Evolutionary conservation across 2,329 filamentous ascomycete species (phyloP).

Genomic region (Penicillium sp.): DNA sequence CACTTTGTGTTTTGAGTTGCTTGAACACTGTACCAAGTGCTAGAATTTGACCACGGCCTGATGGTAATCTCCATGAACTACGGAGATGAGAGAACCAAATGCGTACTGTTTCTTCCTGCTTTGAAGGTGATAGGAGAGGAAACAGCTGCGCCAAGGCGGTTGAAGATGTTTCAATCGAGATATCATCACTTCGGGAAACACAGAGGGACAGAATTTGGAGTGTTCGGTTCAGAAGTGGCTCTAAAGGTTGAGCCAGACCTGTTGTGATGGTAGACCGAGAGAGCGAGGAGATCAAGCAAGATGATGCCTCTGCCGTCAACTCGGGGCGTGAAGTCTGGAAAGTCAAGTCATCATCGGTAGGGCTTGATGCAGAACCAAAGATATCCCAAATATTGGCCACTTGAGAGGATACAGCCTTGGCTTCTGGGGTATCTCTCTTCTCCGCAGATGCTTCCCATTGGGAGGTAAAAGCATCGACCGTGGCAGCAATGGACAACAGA

Average conservation of each 20-base stretch:
- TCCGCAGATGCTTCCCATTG: slow-evolving; percentile 20
- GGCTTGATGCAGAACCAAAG: slow-evolving; percentile 34
- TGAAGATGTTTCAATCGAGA: slow-evolving; percentile 43
- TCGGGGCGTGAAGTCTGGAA: slow-evolving; percentile 42
- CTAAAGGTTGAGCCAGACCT: slow-evolving; percentile 19
- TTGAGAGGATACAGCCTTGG: slow-evolving; percentile 27
- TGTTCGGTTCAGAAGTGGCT: slow-evolving; percentile 29
- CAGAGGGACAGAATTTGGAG: slow-evolving; percentile 41
- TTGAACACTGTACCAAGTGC: slow-evolving; percentile 44
- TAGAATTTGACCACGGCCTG: slow-evolving; percentile 46
- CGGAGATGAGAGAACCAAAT: slow-evolving; percentile 43
- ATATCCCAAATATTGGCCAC: slow-evolving; percentile 41
- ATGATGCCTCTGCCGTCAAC: slow-evolving; percentile 43
- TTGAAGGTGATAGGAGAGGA: slow-evolving; percentile 33
- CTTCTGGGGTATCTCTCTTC: slow-evolving; percentile 24
- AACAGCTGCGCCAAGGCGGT: slow-evolving; percentile 43
- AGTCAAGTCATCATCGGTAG: slow-evolving; percentile 42
- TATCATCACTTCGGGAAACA: slow-evolving; percentile 42
- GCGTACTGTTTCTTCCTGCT: slow-evolving; percentile 38
- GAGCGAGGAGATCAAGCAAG: slow-evolving; percentile 42
- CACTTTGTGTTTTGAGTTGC: slow-evolving; percentile 27
- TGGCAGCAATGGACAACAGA: slow-evolving; percentile 42
- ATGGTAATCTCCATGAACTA: slow-evolving; percentile 38
- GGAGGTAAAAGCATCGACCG: slow-evolving; percentile 35
- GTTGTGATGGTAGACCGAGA: slow-evolving; percentile 26